Percentiles rank a stretch among this genome's conserved stretches.
phyloP scores from a whole-genome alignment of 1,139 yeast genomes.

The Neolecta irregularis region DNA sequence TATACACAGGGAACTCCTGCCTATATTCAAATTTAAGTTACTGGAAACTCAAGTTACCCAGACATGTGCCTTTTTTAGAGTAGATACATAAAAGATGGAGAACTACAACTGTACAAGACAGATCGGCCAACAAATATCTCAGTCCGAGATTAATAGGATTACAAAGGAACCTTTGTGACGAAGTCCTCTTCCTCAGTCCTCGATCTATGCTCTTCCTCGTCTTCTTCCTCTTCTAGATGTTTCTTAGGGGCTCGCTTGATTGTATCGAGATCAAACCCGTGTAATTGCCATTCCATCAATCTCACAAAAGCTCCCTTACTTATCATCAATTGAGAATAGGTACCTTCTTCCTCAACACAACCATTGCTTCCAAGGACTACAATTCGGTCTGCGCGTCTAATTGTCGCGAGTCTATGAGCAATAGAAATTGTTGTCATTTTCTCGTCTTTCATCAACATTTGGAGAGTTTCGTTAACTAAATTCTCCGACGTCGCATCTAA shows the following conservation, averaged over 20 bases:
- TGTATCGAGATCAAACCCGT: not conserved
- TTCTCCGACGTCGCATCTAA: slow-evolving; percentile 72
- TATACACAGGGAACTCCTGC: no score
- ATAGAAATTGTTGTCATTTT: slow-evolving; percentile 72
- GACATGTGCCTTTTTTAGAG: no score
- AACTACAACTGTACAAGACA: no score
- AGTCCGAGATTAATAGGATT: not conserved
- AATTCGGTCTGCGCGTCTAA: slow-evolving; percentile 66
- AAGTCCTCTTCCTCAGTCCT: slow-evolving; percentile 5
- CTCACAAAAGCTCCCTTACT: slow-evolving; percentile 52
- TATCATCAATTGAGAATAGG: slow-evolving; percentile 46
- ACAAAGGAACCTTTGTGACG: not conserved
- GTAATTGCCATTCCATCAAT: slow-evolving; percentile 28
- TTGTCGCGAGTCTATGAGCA: slow-evolving; percentile 84
- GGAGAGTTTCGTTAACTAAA: slow-evolving; percentile 53
- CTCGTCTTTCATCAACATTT: slow-evolving; percentile 43
- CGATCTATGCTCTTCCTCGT: slow-evolving; percentile 11
- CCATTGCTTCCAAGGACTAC: slow-evolving; percentile 68
- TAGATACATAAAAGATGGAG: no score
- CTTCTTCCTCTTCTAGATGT: slow-evolving; percentile 10
- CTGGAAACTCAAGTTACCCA: no score
- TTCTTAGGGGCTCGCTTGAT: slow-evolving; percentile 4
- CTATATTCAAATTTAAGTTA: no score
- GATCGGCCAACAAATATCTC: not conserved
- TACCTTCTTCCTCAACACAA: slow-evolving; percentile 71